phyloP scores from a whole-genome alignment of 305 asterid genomes.

The Rubia tinctorum region DNA sequence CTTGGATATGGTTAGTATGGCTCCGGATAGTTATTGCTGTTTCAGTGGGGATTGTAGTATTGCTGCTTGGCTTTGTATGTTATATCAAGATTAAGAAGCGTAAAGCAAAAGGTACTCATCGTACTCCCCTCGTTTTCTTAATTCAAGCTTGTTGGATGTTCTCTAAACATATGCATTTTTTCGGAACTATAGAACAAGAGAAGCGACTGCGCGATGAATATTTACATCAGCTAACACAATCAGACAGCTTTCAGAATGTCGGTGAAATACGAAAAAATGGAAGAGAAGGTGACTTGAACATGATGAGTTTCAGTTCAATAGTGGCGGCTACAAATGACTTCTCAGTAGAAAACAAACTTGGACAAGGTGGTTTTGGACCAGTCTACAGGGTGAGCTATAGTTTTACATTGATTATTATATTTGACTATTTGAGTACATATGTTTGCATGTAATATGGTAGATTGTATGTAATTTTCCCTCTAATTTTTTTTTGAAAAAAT shows the following conservation, averaged over 20 bases:
- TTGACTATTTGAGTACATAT: too few relatives aligned
- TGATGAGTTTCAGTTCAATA: constrained; percentile 20
- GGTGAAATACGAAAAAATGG: constrained; percentile 7
- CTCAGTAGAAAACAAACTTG: constrained; percentile 20
- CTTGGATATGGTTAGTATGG: constrained; percentile 18
- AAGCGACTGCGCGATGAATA: constrained; percentile 15
- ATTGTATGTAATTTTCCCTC: too few relatives aligned
- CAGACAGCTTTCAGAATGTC: constrained; percentile 17
- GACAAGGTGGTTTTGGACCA: constrained; percentile 34
- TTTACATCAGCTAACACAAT: constrained; percentile 17
- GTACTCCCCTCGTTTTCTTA: neutral
- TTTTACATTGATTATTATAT: neutral
- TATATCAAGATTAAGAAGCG: constrained; percentile 15
- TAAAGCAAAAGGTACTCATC: constrained; percentile 16
- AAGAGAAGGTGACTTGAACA: constrained; percentile 24
- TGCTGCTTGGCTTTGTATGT: constrained; percentile 1
- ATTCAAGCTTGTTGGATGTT: neutral
- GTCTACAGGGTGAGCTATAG: constrained; percentile 25
- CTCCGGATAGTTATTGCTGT: constrained; percentile 17
- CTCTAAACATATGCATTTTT: neutral
- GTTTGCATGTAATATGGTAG: too few relatives aligned
- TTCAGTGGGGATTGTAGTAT: neutral
- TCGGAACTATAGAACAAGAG: constrained; percentile 7
- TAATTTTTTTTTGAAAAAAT: too few relatives aligned
- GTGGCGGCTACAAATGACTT: constrained; percentile 26